phyloP scores from a whole-genome alignment of 1,284 basidiomycete species.

The Ceratorhiza oryzae-sativae region DNA sequence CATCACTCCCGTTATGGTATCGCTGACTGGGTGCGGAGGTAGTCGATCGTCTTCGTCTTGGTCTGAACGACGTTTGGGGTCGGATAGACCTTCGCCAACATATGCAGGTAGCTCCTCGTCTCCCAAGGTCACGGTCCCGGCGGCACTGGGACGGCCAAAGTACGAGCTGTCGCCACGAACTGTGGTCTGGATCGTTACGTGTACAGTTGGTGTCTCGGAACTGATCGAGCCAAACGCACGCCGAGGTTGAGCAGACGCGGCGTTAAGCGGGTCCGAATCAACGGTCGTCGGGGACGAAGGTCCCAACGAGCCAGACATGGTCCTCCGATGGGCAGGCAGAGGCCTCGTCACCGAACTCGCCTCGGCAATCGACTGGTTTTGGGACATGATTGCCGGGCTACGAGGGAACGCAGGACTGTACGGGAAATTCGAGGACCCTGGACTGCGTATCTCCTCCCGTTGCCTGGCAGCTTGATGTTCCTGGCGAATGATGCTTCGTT shows the following conservation, averaged over 20 bases:
- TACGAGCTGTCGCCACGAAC: conserved; percentile 9
- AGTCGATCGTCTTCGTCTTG: conserved; percentile 1
- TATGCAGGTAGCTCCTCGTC: conserved; percentile 22
- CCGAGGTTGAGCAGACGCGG: background rate
- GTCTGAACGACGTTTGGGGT: conserved; percentile 4
- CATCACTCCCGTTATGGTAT: background rate
- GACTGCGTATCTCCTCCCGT: background rate
- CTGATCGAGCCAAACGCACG: background rate
- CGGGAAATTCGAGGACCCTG: conserved; percentile 16
- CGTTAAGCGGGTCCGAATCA: background rate
- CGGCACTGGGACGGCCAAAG: background rate
- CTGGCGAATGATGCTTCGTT: background rate
- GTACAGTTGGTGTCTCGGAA: background rate
- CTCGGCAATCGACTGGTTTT: background rate
- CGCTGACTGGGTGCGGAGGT: background rate
- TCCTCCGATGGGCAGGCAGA: background rate
- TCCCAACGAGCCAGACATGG: background rate
- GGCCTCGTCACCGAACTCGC: background rate
- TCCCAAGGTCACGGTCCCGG: background rate
- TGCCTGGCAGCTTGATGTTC: background rate
- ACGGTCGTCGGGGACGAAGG: background rate
- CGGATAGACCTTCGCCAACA: conserved; percentile 19
- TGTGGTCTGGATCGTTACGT: conserved; percentile 20
- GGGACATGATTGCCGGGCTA: background rate
- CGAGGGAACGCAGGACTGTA: background rate